Conservation (phyloP, 164 flowering plant genomes). For the Tinospora cordifolia region DNA sequence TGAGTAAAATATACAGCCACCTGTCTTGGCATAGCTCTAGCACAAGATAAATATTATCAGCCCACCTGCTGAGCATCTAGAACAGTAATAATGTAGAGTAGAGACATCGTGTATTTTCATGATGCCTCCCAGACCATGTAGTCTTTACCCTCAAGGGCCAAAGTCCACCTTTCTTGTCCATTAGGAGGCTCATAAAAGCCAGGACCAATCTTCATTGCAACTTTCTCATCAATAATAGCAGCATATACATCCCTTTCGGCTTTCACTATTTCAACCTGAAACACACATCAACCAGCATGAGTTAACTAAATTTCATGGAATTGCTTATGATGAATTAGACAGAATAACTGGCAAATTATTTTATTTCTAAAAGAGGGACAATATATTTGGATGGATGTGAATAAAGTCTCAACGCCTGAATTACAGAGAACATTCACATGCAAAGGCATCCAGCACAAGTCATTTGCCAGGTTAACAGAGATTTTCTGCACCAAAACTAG, state of each 20-base stretch:
- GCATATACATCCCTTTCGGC: slow-evolving; percentile 89
- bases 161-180: slow-evolving; percentile 48
- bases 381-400: not conserved
- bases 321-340: not conserved
- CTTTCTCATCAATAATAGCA: slow-evolving; percentile 72
- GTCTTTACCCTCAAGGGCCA: slow-evolving; percentile 62
- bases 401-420: too few species aligned
- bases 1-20: not conserved
- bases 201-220: slow-evolving; percentile 90
- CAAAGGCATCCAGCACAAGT: too few species aligned
- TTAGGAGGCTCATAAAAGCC: slow-evolving; percentile 76
- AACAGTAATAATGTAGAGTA: not conserved
- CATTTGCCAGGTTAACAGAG: too few species aligned
- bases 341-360: not conserved
- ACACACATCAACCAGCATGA: slow-evolving; percentile 5
- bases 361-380: not conserved
- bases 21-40: not conserved
- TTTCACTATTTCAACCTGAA: slow-evolving; percentile 64
- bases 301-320: not conserved
- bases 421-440: too few species aligned
- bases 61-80: not conserved
- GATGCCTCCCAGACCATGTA: slow-evolving; percentile 88
- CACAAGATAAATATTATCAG: not conserved
- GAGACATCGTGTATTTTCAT: slow-evolving; percentile 17
- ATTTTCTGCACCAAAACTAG: not conserved